Evolutionary conservation across 2,329 filamentous ascomycete species (phyloP).

Genomic region (Aspergillus udagawae): DNA sequence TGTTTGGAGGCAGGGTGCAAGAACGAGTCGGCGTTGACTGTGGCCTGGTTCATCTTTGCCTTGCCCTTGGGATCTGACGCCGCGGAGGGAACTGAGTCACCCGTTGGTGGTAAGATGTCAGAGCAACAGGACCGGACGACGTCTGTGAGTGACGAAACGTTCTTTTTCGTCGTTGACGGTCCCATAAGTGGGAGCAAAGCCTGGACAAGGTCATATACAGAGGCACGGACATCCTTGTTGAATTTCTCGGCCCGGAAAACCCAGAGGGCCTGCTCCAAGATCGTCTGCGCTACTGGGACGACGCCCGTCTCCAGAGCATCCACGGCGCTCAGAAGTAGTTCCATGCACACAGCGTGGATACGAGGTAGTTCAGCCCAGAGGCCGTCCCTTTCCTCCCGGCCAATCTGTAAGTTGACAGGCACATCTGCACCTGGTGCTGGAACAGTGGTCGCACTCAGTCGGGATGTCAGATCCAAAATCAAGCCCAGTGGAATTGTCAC

Average conservation of each 20-base stretch:
- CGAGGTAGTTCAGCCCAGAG: slow-evolving; percentile 70
- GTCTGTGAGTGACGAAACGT: slow-evolving; percentile 58
- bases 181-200: slow-evolving; percentile 61
- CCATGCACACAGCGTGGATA: slow-evolving; percentile 68
- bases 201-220: slow-evolving; percentile 57
- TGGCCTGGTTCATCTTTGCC: slow-evolving; percentile 31
- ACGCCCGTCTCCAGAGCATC: slow-evolving; percentile 56
- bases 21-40: slow-evolving; percentile 67
- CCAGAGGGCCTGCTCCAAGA: slow-evolving; percentile 68
- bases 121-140: slow-evolving; percentile 67
- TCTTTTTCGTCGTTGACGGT: slow-evolving; percentile 61
- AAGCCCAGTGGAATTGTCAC: slow-evolving; percentile 65
- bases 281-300: slow-evolving; percentile 57
- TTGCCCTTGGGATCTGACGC: slow-evolving; percentile 41
- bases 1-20: slow-evolving; percentile 47
- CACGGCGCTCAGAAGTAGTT: slow-evolving; percentile 56
- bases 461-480: slow-evolving; percentile 64
- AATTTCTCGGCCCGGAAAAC: slow-evolving; percentile 58
- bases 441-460: slow-evolving; percentile 64
- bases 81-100: slow-evolving; percentile 31
- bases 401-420: slow-evolving; percentile 68
- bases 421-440: slow-evolving; percentile 45
- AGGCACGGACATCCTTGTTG: slow-evolving; percentile 53
- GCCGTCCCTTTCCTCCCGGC: slow-evolving; percentile 75
- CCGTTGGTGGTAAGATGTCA: slow-evolving; percentile 59